Evolutionary conservation across 306 rosid genomes (phyloP), one percentile per base, ranked within the genome.

Genomic region (Trifolium fragiferum): DNA sequence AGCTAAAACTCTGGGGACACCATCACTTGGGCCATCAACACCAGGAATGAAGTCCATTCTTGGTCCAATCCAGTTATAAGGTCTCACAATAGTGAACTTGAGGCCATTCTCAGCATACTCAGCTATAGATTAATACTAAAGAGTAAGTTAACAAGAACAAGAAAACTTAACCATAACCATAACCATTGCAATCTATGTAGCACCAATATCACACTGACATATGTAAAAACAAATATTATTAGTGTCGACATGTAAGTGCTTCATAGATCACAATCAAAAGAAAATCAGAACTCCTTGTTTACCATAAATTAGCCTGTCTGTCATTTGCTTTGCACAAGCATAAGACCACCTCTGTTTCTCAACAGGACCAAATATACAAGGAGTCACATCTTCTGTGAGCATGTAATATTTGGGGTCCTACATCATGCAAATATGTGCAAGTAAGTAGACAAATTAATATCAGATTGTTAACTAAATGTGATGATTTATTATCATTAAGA

Each of bases 31-130:
- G 18, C 97, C 96, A 15, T 92, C 97, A 65, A 92, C 89, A 18
- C 96, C 97, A 25, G 97, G 97, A 66, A 90, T 92, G 87, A 92
- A 92, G 86, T 92, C 96, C 96, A 92, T 92, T 76, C 96, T 81
- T 41, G 96, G 98, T n/a, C 98, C 96, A 53, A 90, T 90, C 98
- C 96, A 92, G 84, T 88, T 90, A 23, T 87, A 92, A 18, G 98
- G 98, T 74, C 96, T 82, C 59, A 90, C 98, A 75, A 90, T 89
- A 15, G 98, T 86, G 79, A 86, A 90, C 72, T 89, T 88, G 2
- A 90, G 82, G 68, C 89, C 98, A 82, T 92, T 90, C 86, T 88
- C 94, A 6, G 90, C 92, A 40, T 91, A 88, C 84, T 92, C 94
- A 38, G 96, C 92, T 90, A 81, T 76, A 80, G 27, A 12, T 44